Conservation (phyloP, 306 rosid species). For the Quercus ilex region DNA sequence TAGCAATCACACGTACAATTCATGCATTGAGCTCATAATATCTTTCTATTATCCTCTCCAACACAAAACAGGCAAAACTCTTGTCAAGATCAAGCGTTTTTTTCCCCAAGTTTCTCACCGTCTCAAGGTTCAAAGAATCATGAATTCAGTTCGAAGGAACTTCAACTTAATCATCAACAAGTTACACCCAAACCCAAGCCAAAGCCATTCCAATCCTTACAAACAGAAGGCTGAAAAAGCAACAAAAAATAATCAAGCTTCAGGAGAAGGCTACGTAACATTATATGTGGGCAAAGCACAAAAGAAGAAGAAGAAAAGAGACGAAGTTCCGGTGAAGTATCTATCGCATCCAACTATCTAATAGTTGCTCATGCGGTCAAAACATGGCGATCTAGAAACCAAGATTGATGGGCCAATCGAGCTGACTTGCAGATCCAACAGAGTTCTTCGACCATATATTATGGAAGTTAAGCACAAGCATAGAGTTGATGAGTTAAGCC, state of each 20-base stretch:
- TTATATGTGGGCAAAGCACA: not conserved
- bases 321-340: not conserved
- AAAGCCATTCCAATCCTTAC: not conserved
- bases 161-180: not conserved
- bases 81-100: no score
- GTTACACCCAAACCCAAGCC: not conserved
- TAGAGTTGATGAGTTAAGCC: no score
- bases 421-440: no score
- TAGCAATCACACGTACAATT: no score
- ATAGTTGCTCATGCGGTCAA: not conserved
- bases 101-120: not conserved
- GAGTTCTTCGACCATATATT: no score
- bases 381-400: not conserved
- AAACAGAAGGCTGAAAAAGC: not conserved
- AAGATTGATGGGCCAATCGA: not conserved
- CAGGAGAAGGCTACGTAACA: not conserved
- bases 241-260: not conserved
- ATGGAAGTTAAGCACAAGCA: no score
- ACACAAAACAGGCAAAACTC: no score
- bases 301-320: not conserved
- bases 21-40: no score
- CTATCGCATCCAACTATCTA: not conserved
- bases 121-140: not conserved
- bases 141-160: not conserved
- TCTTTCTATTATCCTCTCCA: no score